Conservation (phyloP, 2,329 filamentous ascomycete species). For the Fusarium ramigenum region DNA sequence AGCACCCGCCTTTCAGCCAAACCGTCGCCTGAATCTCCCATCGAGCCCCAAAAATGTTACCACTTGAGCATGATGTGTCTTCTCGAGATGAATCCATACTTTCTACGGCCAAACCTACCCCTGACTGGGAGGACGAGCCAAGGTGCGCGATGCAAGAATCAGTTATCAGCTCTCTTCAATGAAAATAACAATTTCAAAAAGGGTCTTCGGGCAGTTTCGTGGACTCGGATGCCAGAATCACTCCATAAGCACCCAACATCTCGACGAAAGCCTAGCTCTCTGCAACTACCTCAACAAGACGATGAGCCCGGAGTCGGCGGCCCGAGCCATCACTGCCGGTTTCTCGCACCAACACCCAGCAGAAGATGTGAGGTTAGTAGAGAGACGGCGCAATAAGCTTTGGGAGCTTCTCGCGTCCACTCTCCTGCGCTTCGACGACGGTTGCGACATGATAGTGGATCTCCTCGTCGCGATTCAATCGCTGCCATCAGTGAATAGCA, state of each 20-base stretch:
- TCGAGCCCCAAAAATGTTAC: background rate
- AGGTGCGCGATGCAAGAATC: background rate
- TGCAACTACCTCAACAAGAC: slow-evolving; percentile 4
- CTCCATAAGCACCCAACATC: background rate
- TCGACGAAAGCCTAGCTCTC: slow-evolving; percentile 5
- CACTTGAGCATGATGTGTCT: background rate
- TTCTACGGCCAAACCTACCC: background rate
- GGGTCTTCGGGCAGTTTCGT: accelerated
- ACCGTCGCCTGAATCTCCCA: background rate
- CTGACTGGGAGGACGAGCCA: background rate
- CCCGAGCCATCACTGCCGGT: background rate
- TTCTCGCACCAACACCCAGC: accelerated
- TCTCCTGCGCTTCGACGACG: background rate
- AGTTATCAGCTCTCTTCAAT: too few species aligned
- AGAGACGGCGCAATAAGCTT: background rate
- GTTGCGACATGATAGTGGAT: background rate
- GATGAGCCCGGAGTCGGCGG: background rate
- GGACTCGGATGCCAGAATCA: accelerated
- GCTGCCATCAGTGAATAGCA: background rate
- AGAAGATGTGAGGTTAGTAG: accelerated
- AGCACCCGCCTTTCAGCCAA: background rate
- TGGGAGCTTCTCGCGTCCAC: background rate
- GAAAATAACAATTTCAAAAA: background rate
- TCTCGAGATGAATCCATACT: background rate
- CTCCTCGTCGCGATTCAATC: background rate